Conservation (phyloP, 2,329 filamentous ascomycete genomes). For the Camillea tinctor region DNA sequence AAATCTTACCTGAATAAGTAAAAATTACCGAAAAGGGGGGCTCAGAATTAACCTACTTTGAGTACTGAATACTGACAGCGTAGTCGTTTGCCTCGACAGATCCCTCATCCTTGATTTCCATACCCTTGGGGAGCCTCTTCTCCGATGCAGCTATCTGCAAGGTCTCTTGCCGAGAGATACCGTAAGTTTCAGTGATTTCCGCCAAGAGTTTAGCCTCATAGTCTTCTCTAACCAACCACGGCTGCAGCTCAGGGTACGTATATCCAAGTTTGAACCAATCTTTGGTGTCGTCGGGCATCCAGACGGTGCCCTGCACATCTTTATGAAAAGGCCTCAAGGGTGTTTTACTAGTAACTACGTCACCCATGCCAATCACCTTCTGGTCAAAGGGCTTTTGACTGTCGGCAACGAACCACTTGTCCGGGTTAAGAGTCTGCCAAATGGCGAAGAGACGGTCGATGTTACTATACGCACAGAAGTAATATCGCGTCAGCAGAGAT, state of each 20-base stretch:
- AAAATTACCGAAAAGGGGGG: not conserved
- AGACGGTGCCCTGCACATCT: constrained; percentile 10
- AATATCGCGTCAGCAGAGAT: not conserved
- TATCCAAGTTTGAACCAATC: constrained; percentile 15
- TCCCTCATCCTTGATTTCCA: constrained; percentile 3
- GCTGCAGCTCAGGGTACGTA: constrained; percentile 14
- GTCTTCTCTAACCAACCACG: constrained; percentile 6
- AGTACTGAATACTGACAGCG: constrained; percentile 15
- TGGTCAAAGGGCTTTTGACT: constrained; percentile 15
- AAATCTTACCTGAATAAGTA: constrained; percentile 7
- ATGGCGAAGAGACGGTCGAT: constrained; percentile 16
- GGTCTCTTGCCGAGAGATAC: constrained; percentile 10
- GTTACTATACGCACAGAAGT: constrained; percentile 4
- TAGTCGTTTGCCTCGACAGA: constrained; percentile 12
- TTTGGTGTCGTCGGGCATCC: constrained; percentile 11
- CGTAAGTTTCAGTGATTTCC: constrained; percentile 12
- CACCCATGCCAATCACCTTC: constrained; percentile 15
- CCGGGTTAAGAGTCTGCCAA: constrained; percentile 15
- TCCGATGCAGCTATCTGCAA: constrained; percentile 7
- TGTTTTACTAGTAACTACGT: constrained; percentile 14
- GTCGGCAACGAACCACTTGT: constrained; percentile 15
- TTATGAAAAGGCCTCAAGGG: constrained; percentile 16
- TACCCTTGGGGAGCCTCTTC: constrained; percentile 1
- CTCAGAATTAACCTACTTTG: constrained; percentile 7
- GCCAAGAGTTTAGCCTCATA: constrained; percentile 6